Base-by-base conservation (phyloP, 2,329 filamentous ascomycete species). In the Scedosporium apiospermum region DNA sequence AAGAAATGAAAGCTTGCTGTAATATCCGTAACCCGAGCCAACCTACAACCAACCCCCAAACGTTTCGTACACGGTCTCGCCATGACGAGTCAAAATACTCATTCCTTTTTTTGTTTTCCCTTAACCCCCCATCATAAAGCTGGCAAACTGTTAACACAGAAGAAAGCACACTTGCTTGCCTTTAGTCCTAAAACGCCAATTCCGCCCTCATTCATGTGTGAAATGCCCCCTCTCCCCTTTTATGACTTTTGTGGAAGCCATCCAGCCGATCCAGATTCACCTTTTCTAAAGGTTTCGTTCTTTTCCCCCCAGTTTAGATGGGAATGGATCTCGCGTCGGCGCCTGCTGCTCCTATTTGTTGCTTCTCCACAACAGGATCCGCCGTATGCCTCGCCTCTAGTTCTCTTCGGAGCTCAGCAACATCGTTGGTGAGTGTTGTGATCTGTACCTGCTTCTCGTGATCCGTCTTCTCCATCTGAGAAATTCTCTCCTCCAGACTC, bases 401-500 rank as follows among this genome's bases (percentile, higher is more conserved):
- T 63, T 75, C 73, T 62, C 67, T 68, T 57, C 71, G 70, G 26
- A 77, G 65, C 42, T 67, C 65, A 6, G 69, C 70, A 34, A 79
- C 68, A 58, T 75, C 72, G 61, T 68, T 72, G 26, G 70, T 72
- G 51, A 78, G 71, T 16, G 70, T 67, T 1, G 68, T 62, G 12
- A 77, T 74, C 63, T 74, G 73, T 2, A 71, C 70, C 57, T 77
- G 74, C 62, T 73, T 74, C 26, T 68, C 69, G 38, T 70, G 71
- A 63, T 77, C 77, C 58, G 69, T 66, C 23, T 72, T 70, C 65
- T 80, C 78, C 69, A 82, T 73, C 12, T 75, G 71, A 62, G 78
- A 78, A n/a, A 83, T 71, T 66, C 77, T 77, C 12, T 85, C 82
- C 69, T 93, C 89, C 59, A 93, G 77, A 18, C 80, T 81, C 63